Evolutionary conservation across 2,329 filamentous ascomycete species (phyloP).

Genomic region (Triangularia verruculosa): DNA sequence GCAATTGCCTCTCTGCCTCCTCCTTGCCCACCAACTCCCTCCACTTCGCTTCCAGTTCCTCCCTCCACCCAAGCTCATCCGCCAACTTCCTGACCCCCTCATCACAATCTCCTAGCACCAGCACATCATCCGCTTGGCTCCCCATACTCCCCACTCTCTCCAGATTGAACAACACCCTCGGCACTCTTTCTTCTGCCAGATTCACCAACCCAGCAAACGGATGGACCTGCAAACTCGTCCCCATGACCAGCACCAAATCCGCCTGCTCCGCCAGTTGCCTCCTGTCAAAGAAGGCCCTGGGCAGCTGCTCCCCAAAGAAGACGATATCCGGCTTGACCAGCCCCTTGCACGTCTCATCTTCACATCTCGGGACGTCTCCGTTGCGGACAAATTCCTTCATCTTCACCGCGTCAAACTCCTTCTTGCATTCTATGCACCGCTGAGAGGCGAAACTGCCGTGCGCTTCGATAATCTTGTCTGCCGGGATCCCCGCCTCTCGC

Average conservation of each 20-base stretch:
- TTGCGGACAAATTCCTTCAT: conserved; percentile 69
- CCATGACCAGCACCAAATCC: conserved; percentile 73
- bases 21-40: conserved; percentile 61
- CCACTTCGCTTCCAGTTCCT: conserved; percentile 80
- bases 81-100: conserved; percentile 75
- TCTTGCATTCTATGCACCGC: conserved; percentile 84
- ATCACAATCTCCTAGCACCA: conserved; percentile 81
- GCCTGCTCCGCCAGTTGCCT: conserved; percentile 45
- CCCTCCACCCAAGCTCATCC: conserved; percentile 75
- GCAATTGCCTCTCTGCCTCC: conserved; percentile 50
- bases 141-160: conserved; percentile 80
- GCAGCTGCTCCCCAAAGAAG: conserved; percentile 73
- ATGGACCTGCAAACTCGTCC: conserved; percentile 82
- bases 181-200: conserved; percentile 58
- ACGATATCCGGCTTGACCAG: conserved; percentile 93
- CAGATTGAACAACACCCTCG: conserved; percentile 82
- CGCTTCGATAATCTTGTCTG: conserved; percentile 81
- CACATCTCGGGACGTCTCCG: conserved; percentile 69
- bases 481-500: conserved; percentile 77
- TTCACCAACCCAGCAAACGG: conserved; percentile 82
- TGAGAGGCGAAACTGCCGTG: conserved; percentile 94
- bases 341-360: conserved; percentile 61
- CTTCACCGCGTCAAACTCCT: conserved; percentile 64
- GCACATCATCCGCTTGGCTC: conserved; percentile 74
- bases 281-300: conserved; percentile 61